Evolutionary conservation across 495 filamentous ascomycete genomes (phyloP).

Genomic region (Annulohypoxylon nitens): DNA sequence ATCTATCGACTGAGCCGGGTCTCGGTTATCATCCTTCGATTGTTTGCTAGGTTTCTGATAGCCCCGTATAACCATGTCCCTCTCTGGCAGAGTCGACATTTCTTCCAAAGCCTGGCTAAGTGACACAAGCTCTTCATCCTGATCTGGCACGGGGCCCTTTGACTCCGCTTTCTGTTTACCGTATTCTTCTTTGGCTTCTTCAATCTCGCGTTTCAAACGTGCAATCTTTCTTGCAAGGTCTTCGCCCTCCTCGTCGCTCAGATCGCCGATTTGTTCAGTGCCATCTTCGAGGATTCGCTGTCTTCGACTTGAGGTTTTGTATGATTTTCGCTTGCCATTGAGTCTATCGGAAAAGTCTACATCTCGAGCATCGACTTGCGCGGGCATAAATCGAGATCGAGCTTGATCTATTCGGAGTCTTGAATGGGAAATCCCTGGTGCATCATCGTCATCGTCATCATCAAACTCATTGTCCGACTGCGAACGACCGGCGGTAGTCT

Average conservation of each 20-base stretch:
- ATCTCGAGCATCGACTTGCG: slow-evolving; percentile 78
- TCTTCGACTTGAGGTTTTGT: slow-evolving; percentile 77
- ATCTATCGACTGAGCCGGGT: slow-evolving; percentile 27
- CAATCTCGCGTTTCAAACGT: slow-evolving; percentile 79
- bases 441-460: slow-evolving; percentile 73
- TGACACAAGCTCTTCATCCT: slow-evolving; percentile 63
- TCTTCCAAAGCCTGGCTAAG: slow-evolving; percentile 76
- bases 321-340: slow-evolving; percentile 80
- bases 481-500: slow-evolving; percentile 76
- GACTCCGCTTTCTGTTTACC: slow-evolving; percentile 61
- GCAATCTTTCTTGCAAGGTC: slow-evolving; percentile 81
- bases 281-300: slow-evolving; percentile 70
- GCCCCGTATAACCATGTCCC: slow-evolving; percentile 48
- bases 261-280: slow-evolving; percentile 73
- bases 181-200: slow-evolving; percentile 80
- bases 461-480: slow-evolving; percentile 70
- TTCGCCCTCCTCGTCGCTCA: slow-evolving; percentile 77
- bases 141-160: slow-evolving; percentile 47
- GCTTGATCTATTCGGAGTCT: slow-evolving; percentile 81
- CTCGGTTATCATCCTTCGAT: slow-evolving; percentile 32
- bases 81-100: slow-evolving; percentile 57
- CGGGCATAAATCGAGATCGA: slow-evolving; percentile 80
- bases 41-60: slow-evolving; percentile 40
- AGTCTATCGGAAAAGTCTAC: slow-evolving; percentile 89
- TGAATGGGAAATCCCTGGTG: slow-evolving; percentile 76